These are phyloP conservation scores for Triticum urartu DNA, from an alignment of 176 grass and related monocot genomes.

Conservation along the genomic window DNA sequence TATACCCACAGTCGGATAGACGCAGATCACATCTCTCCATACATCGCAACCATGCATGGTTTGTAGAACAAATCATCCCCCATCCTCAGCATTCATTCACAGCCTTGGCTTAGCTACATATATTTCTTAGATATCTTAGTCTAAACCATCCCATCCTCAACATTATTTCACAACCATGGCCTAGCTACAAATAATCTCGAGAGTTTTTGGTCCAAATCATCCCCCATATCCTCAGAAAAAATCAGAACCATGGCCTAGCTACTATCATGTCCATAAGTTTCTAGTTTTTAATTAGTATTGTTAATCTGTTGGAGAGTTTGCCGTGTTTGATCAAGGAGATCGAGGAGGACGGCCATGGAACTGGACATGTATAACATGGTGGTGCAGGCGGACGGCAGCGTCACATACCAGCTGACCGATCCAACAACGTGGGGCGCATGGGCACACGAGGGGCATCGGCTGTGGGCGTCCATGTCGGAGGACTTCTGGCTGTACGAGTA, in stretches of 20 bases:
- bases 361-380: background rate
- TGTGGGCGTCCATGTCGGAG: slow-evolving; percentile 40
- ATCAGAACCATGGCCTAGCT: background rate
- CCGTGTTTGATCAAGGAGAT: background rate
- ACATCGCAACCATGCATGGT: background rate
- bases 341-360: background rate
- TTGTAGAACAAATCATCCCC: background rate
- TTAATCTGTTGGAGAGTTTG: background rate
- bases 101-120: background rate
- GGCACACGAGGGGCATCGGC: slow-evolving; percentile 28
- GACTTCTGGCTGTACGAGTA: slow-evolving; percentile 68
- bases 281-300: background rate
- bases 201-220: background rate
- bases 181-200: background rate
- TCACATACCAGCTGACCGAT: background rate
- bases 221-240: background rate
- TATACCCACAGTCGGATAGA: background rate
- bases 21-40: background rate
- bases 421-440: background rate
- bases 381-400: background rate
- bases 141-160: background rate
- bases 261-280: background rate
- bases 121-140: too few relatives aligned
- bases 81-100: background rate
- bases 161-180: background rate